Conservation (phyloP, 768 basidiomycete species). For the Suillus ampliporus region DNA sequence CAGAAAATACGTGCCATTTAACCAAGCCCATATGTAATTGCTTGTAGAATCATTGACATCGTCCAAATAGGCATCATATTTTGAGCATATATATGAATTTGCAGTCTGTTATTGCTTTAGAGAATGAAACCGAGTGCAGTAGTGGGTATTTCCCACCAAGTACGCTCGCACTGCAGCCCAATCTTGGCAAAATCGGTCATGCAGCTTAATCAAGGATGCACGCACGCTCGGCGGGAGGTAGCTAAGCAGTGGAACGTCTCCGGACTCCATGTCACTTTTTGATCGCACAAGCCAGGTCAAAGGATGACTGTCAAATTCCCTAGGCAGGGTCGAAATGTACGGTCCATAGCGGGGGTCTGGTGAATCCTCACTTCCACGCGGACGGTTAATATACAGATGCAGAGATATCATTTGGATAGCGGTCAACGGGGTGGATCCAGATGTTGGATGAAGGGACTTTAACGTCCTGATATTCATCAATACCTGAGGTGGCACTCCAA, state of each 20-base stretch:
- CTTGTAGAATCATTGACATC: constrained; percentile 18
- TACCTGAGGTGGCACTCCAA: constrained; percentile 71
- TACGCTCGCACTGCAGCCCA: constrained; percentile 58
- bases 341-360: constrained; percentile 67
- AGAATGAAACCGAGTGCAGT: not conserved
- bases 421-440: constrained; percentile 43
- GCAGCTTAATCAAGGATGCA: constrained; percentile 47
- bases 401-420: constrained; percentile 81
- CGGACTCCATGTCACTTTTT: constrained; percentile 19
- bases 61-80: not conserved
- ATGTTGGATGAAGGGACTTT: constrained; percentile 56
- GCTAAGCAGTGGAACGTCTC: constrained; percentile 42
- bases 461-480: constrained; percentile 80
- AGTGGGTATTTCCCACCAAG: constrained; percentile 49
- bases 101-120: constrained; percentile 6
- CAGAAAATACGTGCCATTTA: constrained; percentile 61
- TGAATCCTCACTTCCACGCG: constrained; percentile 46
- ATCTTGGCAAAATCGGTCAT: constrained; percentile 59
- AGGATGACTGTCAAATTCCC: constrained; percentile 78
- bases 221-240: constrained; percentile 55
- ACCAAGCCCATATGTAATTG: constrained; percentile 89
- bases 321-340: constrained; percentile 81
- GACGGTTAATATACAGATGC: constrained; percentile 76
- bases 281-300: constrained; percentile 68
- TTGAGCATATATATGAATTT: not conserved